Evolutionary conservation across 148 eudicot species (phyloP), one percentile per base, ranked within the genome.

Genomic region (Talinum fruticosum): DNA sequence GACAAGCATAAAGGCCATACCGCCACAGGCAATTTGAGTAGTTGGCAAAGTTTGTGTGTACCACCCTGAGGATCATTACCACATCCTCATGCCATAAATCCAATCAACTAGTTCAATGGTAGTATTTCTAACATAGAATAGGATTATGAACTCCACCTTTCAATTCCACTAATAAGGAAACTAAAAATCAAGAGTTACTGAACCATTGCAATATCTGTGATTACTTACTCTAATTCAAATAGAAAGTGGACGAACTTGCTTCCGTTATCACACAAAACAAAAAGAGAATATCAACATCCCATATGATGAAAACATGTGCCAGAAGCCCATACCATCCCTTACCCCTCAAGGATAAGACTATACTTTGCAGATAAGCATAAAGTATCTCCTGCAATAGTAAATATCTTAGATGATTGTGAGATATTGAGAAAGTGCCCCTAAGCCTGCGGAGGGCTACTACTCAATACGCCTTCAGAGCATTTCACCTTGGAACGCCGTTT

Each of bases 241-340:
- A 35, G 28, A 36, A 21, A 38, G 37, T 73, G 36, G 30, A 53
- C 6, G 6, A 6, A 8, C 47, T 44, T 13, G 44, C 45, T 26
- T 8, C 19, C 68, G 36, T 21, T 34, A 75, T 51, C 73, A 72
- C 23, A 33, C 15, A 51, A 38, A 75, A 51, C 71, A 78, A 72
- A 44, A 18, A 24, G n/a, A n/a, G n/a, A n/a, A n/a, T n/a, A n/a
- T n/a, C n/a, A n/a, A 49, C 71, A 65, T 68, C 72, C 59, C 33
- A 54, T 29, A 84, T 47, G 74, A 66, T 82, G 32, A 84, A 81
- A 82, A 80, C 74, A 79, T 78, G 85, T 85, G 87, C 82, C 84
- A 76, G 49, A 71, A 71, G 78, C 86, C 76, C 90, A 85, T 84
- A 79, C 78, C 77, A 51, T 71, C 75, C 74, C 49, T 10, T 23